phyloP scores from a whole-genome alignment of 331 rosid genomes.

The Malus hybrid region DNA sequence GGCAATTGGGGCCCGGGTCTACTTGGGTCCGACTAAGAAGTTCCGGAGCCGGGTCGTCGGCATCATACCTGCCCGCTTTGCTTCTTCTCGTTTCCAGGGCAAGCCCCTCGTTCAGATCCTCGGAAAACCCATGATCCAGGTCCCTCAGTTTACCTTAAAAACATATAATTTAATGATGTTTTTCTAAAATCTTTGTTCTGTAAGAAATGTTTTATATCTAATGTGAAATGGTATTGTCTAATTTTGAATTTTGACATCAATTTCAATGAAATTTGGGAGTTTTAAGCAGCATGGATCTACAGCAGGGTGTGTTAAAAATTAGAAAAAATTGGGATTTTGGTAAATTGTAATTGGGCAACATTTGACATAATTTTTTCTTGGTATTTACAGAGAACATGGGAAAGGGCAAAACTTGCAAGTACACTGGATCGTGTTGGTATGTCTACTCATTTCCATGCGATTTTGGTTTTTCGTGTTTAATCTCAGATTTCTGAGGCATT shows the following conservation, averaged over 20 bases:
- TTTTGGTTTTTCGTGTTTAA: not conserved
- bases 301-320: not conserved
- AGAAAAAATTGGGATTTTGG: not conserved
- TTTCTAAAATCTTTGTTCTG: no score
- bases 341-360: not conserved
- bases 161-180: no score
- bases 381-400: conserved; percentile 89
- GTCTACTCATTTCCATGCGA: conserved; percentile 6
- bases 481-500: not conserved
- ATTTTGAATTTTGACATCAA: not conserved
- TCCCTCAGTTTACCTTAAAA: not conserved
- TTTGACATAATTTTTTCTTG: not conserved
- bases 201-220: no score
- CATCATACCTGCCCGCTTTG: conserved; percentile 87
- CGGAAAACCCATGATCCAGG: conserved; percentile 99
- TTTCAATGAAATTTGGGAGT: not conserved
- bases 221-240: no score
- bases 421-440: conserved; percentile 83
- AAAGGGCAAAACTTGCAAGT: conserved; percentile 77
- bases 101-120: conserved; percentile 88
- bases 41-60: conserved; percentile 87
- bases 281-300: not conserved
- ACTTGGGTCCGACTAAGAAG: conserved; percentile 39
- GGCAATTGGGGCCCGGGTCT: conserved; percentile 65
- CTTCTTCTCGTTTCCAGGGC: conserved; percentile 73